Evolutionary conservation across 1,139 yeast species (phyloP).

Genomic region (Kluyveromyces sp.): DNA sequence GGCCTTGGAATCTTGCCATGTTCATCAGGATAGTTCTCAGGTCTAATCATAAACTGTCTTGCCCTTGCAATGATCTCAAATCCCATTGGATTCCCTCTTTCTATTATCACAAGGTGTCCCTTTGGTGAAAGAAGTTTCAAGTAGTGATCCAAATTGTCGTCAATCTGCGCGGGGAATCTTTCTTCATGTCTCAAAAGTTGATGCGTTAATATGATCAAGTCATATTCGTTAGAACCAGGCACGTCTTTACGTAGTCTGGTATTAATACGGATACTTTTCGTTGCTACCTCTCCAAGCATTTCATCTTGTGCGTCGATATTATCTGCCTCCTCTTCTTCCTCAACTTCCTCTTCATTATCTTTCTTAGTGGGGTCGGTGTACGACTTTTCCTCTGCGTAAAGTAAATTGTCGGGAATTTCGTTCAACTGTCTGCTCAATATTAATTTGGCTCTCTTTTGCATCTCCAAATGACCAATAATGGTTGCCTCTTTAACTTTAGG

Average conservation of each 20-base stretch:
- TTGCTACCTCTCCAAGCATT: constrained; percentile 52
- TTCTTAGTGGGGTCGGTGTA: not conserved
- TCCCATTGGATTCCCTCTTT: constrained; percentile 86
- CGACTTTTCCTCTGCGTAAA: constrained; percentile 10
- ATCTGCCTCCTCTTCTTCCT: constrained; percentile 16
- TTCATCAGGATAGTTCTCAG: constrained; percentile 55
- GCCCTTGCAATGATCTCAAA: constrained; percentile 87
- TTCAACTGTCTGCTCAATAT: constrained; percentile 61
- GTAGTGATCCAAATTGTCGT: constrained; percentile 54
- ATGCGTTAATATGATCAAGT: constrained; percentile 78
- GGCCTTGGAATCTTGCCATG: constrained; percentile 65
- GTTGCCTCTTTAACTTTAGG: constrained; percentile 67
- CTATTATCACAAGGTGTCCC: constrained; percentile 72
- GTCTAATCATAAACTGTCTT: constrained; percentile 78
- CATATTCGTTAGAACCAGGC: constrained; percentile 48
- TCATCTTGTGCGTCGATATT: constrained; percentile 26
- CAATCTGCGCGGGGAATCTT: constrained; percentile 66
- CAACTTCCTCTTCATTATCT: constrained; percentile 18
- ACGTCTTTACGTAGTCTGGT: constrained; percentile 47
- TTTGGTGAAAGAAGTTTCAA: constrained; percentile 59
- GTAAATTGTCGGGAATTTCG: constrained; percentile 35
- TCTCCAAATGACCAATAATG: constrained; percentile 61
- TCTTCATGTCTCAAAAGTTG: constrained; percentile 57
- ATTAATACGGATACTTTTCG: constrained; percentile 44
- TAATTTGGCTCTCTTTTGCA: constrained; percentile 75